Evolutionary conservation across 352 stramenopile genomes (phyloP).

Genomic region (Ophiocytium majus): DNA sequence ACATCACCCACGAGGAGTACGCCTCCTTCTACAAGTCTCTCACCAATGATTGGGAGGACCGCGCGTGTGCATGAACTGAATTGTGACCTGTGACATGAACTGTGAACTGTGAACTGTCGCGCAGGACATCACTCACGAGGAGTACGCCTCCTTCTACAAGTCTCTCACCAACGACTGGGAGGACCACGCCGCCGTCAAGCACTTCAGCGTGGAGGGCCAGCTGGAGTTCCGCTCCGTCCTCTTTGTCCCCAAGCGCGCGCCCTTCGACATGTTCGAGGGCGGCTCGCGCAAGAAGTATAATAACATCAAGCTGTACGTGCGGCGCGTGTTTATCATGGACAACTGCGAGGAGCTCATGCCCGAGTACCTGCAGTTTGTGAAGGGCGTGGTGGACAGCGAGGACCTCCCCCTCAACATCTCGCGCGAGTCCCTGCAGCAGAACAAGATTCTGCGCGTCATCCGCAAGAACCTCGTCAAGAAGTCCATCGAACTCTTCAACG

Average conservation of each 20-base stretch:
- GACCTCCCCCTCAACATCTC: conserved; percentile 99
- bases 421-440: conserved; percentile 99
- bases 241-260: conserved; percentile 95
- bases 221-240: conserved; percentile 97
- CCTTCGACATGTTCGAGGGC: conserved; percentile 99
- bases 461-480: conserved; percentile 99
- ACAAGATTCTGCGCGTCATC: conserved; percentile 99
- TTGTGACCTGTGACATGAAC: no score
- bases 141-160: background rate
- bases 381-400: conserved; percentile 98
- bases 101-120: background rate
- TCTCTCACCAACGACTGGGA: background rate
- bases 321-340: conserved; percentile 99
- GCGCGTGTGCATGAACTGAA: conserved; percentile 38
- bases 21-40: conserved; percentile 99
- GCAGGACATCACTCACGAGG: background rate
- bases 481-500: conserved; percentile 97
- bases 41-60: conserved; percentile 95
- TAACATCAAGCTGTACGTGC: conserved; percentile 87
- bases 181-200: conserved; percentile 88
- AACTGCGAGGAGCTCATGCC: conserved; percentile 99
- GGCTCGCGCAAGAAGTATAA: conserved; percentile 98
- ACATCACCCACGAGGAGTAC: conserved; percentile 99
- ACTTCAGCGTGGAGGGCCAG: conserved; percentile 99
- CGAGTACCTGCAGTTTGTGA: conserved; percentile 97